Evolutionary conservation across 257 asterid species (phyloP).

Genomic region (Solanum lycopersicoides): DNA sequence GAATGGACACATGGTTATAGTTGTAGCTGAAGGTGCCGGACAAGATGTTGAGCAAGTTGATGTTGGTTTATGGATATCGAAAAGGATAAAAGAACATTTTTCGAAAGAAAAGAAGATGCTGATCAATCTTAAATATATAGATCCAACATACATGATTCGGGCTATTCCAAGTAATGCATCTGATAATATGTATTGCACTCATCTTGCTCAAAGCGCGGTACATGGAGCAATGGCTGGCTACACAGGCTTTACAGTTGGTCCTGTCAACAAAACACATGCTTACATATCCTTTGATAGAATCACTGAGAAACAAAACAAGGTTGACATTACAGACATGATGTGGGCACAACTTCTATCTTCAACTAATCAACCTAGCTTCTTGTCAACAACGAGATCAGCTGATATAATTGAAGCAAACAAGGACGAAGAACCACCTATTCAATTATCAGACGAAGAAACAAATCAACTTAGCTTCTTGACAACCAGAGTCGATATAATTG

Average conservation of each 20-base stretch:
- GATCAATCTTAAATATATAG: too few relatives aligned
- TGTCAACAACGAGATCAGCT: neutral
- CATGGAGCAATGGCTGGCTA: constrained; percentile 79
- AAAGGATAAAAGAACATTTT: too few relatives aligned
- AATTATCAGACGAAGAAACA: constrained; percentile 4
- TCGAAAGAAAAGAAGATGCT: too few relatives aligned
- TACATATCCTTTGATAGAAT: constrained; percentile 67
- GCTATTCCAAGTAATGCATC: constrained; percentile 51
- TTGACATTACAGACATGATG: constrained; percentile 57
- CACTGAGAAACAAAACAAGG: constrained; percentile 44
- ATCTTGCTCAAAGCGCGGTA: constrained; percentile 73
- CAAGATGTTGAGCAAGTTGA: too few relatives aligned
- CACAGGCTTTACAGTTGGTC: constrained; percentile 53
- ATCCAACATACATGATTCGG: too few relatives aligned
- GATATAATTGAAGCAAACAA: constrained; percentile 12
- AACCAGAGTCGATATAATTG: too few relatives aligned
- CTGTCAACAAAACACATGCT: constrained; percentile 47
- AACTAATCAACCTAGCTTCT: constrained; percentile 58
- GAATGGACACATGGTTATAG: too few relatives aligned
- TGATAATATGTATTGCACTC: constrained; percentile 60
- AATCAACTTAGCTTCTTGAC: too few relatives aligned
- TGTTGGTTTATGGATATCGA: too few relatives aligned
- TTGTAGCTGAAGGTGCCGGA: too few relatives aligned
- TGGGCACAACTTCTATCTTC: constrained; percentile 66
- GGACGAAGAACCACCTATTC: constrained; percentile 12